phyloP scores from a whole-genome alignment of 23 red algal genomes.

The Agarophyton chilense region DNA sequence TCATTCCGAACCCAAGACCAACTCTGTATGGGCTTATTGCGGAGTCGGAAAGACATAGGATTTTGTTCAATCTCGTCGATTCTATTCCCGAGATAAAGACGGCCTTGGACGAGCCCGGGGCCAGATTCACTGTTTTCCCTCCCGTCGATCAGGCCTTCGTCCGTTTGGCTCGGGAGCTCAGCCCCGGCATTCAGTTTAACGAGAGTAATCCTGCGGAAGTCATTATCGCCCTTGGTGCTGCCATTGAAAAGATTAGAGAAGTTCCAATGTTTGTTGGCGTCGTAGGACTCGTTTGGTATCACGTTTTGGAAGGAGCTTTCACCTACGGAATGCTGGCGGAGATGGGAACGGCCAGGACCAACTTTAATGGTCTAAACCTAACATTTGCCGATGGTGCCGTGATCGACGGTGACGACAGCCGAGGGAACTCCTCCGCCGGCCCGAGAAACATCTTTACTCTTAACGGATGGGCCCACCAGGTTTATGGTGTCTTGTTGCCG shows the following conservation, averaged over 20 bases:
- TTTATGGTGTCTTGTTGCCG: conserved; percentile 43
- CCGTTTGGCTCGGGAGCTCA: not conserved
- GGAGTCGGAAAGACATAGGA: not conserved
- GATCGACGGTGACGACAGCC: conserved; percentile 14
- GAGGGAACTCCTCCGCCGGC: not conserved
- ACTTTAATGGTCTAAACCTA: not conserved
- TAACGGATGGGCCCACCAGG: conserved; percentile 40
- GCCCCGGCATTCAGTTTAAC: not conserved
- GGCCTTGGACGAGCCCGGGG: not conserved
- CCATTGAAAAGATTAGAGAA: not conserved
- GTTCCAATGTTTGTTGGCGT: not conserved
- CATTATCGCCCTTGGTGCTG: not conserved
- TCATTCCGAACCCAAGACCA: not conserved
- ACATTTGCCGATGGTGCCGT: conserved; percentile 21
- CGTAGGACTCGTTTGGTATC: conserved; percentile 22
- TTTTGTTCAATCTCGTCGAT: conserved; percentile 2
- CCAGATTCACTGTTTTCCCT: conserved; percentile 52
- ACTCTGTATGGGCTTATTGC: not conserved
- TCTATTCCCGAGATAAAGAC: not conserved
- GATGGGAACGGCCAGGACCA: not conserved
- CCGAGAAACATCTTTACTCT: conserved; percentile 26
- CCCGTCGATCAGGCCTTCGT: conserved; percentile 49
- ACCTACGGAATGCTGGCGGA: not conserved
- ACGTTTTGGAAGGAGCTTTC: conserved; percentile 15
- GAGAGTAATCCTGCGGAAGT: not conserved